These are phyloP conservation scores for Odontarrhena argentea DNA, from an alignment of 345 rosid genomes.

Conservation along the genomic window DNA sequence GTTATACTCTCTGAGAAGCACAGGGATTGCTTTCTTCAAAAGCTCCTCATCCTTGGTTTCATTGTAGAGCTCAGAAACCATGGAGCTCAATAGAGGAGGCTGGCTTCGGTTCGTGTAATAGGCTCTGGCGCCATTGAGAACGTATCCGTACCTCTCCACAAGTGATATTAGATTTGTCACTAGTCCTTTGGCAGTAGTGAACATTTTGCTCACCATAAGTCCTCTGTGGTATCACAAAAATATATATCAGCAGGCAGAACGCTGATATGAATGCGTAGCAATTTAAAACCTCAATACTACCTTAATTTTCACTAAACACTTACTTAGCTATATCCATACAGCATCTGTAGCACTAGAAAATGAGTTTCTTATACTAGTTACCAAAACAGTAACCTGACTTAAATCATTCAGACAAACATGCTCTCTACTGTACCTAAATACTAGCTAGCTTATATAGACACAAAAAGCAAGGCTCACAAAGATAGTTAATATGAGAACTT, in stretches of 20 bases:
- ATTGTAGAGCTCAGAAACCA: conserved; percentile 67
- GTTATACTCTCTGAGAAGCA: conserved; percentile 67
- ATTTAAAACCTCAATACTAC: too few species aligned
- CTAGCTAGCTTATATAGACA: too few species aligned
- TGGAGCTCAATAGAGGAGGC: conserved; percentile 89
- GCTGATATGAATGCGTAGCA: conserved; percentile 2
- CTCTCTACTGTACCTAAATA: too few species aligned
- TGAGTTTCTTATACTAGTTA: too few species aligned
- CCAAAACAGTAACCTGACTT: too few species aligned
- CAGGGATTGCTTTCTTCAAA: conserved; percentile 57
- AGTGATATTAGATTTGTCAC: conserved; percentile 72
- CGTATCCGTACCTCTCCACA: conserved; percentile 69
- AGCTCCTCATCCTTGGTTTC: conserved; percentile 66
- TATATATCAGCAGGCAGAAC: conserved; percentile 14
- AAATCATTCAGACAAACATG: too few species aligned
- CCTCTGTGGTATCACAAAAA: conserved; percentile 51
- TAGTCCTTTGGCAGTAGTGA: conserved; percentile 70
- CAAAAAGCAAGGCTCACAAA: too few species aligned
- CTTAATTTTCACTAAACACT: too few species aligned
- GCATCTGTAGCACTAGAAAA: too few species aligned
- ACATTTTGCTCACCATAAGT: conserved; percentile 82
- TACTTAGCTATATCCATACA: too few species aligned
- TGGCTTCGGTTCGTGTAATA: conserved; percentile 90
- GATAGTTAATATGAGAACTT: too few species aligned
- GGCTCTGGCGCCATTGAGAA: conserved; percentile 76